These are phyloP conservation scores for Lobosporangium transversale DNA, from an alignment of 192 early-diverging fungal genomes.

Conservation along the genomic window DNA sequence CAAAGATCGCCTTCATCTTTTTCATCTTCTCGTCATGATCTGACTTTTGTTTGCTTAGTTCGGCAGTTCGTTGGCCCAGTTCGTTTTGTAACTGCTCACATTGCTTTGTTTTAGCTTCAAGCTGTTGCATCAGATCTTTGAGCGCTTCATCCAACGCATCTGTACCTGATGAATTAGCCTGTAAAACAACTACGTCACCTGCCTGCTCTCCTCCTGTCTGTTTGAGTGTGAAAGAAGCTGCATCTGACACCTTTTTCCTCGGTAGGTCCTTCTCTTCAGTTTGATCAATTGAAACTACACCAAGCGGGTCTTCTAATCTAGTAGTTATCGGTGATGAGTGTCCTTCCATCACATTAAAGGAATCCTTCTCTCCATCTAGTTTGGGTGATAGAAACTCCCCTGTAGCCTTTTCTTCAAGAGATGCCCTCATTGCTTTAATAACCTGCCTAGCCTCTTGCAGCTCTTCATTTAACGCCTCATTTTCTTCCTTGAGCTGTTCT, in stretches of 20 bases:
- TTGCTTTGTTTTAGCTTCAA: conserved; percentile 9
- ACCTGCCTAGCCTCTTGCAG: conserved; percentile 30
- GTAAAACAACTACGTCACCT: no score
- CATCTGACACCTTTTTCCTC: neutral
- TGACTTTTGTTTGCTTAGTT: conserved; percentile 46
- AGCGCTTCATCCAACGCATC: conserved; percentile 1
- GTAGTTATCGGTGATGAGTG: neutral
- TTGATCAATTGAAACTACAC: neutral
- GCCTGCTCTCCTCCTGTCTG: neutral
- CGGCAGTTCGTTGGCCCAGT: conserved; percentile 19
- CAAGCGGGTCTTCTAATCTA: conserved; percentile 15
- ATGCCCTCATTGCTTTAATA: conserved; percentile 41
- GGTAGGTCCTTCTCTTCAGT: neutral
- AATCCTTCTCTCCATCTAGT: neutral
- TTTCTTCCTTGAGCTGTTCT: conserved; percentile 29
- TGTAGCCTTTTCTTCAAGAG: conserved; percentile 36
- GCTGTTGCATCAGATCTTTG: conserved; percentile 8
- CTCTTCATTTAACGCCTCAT: conserved; percentile 37
- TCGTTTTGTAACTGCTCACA: conserved; percentile 14
- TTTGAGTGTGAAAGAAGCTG: neutral
- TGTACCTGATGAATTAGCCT: conserved; percentile 5
- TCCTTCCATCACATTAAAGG: neutral
- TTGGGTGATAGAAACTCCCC: conserved; percentile 43
- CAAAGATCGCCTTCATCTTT: conserved; percentile 69
- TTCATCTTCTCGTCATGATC: conserved; percentile 69